A percentile compares a stretch with the other conserved stretches of the same genome.
Conservation (phyloP, 2,329 filamentous ascomycete species). For the Xylariaceae sp. region DNA sequence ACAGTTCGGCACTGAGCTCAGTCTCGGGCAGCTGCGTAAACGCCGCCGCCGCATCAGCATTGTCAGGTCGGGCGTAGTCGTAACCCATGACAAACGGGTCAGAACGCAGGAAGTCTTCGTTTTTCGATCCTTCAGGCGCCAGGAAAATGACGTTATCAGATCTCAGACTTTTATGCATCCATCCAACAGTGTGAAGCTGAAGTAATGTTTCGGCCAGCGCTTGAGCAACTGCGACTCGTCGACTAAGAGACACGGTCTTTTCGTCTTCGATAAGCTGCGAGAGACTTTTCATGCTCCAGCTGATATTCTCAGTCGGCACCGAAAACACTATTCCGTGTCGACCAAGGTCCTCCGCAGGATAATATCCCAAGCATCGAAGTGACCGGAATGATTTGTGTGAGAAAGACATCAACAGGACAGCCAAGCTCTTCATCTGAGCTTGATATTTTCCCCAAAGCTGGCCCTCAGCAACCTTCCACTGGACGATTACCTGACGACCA, state of each 20-base stretch:
- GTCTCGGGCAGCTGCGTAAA: constrained; percentile 25
- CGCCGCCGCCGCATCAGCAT: constrained; percentile 9
- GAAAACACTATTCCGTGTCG: constrained; percentile 24
- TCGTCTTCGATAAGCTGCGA: constrained; percentile 11
- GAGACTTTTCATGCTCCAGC: constrained; percentile 21
- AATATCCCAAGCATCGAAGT: constrained; percentile 22
- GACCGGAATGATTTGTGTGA: constrained; percentile 25
- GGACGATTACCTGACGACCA: constrained; percentile 20
- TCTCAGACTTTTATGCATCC: constrained; percentile 37
- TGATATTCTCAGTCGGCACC: constrained; percentile 6
- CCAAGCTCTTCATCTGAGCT: constrained; percentile 22
- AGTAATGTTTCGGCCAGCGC: constrained; percentile 31
- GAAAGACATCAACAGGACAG: constrained; percentile 21
- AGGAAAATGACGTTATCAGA: constrained; percentile 35
- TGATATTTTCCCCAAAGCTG: constrained; percentile 18
- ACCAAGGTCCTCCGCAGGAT: constrained; percentile 11
- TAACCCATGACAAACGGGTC: constrained; percentile 26
- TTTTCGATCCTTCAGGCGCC: constrained; percentile 14
- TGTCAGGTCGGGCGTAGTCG: constrained; percentile 24
- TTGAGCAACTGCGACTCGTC: constrained; percentile 23
- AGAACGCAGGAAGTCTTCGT: constrained; percentile 16
- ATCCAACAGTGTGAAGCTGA: constrained; percentile 36
- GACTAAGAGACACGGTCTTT: constrained; percentile 8
- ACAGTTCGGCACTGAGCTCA: constrained; percentile 23
- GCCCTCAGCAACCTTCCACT: constrained; percentile 22